Base-by-base conservation (phyloP, 148 eudicot species). In the Polygonum maritimum region DNA sequence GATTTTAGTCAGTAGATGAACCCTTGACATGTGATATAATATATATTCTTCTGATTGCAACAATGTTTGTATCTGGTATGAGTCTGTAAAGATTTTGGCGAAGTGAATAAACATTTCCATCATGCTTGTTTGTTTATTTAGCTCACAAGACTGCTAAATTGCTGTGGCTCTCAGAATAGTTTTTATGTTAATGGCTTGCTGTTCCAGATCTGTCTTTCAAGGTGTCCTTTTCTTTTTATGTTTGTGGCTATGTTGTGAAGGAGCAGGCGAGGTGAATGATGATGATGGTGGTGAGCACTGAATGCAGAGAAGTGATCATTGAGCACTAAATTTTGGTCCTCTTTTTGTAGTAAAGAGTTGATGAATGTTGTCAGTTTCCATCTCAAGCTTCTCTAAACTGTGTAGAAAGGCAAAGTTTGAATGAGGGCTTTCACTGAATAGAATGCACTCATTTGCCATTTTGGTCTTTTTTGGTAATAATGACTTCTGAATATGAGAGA, bases 291-390 rank as follows among this genome's bases (percentile, higher is more conserved):
- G 45, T 41, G 74, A 71, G 51, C 74, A 71, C 49, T 39, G 74
- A 71, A 69, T 33, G 74, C 22, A 71, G 45, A 71, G 45, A 71
- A 41, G 49, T 21, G 13, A 41, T 21, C 51, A 71, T 21, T 40
- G 8, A 11, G 67, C 36, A 60, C 67, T 26, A 11, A 40, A n/a
- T 18, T 71, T 7, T 18, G 6, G 31, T 71, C 10, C 18, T 71
- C 49, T 45, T 21, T 54, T 21, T 48, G 19, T 40, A 71, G 49
- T 10, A n/a, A 9, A 19, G 74, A 10, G 31, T 41, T 71, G 51
- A 41, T 71, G 74, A 44, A 35, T 44, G 74, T 71, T 71, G 74
- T 71, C 74, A 71, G 74, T 44, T 71, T 71, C 74, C 51, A 71
- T 71, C 52, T 71, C 74, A 44, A 71, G 49, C 48, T 71, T 71